Evolutionary conservation across 257 asterid genomes (phyloP), one percentile per base, ranked within the genome.

Genomic region (Solanum ahanhuiri): DNA sequence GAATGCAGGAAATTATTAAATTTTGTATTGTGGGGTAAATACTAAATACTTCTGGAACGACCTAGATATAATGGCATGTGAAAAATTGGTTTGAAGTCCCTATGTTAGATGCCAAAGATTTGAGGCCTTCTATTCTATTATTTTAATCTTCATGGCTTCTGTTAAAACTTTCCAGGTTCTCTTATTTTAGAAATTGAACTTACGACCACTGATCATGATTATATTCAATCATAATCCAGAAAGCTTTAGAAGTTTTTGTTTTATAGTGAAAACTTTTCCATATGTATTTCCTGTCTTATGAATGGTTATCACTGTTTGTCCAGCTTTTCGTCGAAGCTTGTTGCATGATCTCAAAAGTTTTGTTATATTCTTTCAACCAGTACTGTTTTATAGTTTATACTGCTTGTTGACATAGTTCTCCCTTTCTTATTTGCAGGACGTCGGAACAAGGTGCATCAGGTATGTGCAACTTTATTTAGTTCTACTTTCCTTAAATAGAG

Each of bases 391-490:
- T 76, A 41, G 58, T n/a, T 76, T 76, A 5, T 76, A 23, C 60
- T 76, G 83, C 63, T 41, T 43, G 70, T 72, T 92, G 88, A 92
- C 88, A 37, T 48, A 31, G 39, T 75, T 81, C 86, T 90, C 86
- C 57, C 51, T 90, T 85, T 85, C 69, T 45, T 88, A 17, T 85
- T 14, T 89, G 93, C 98, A 97, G 98, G 94, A 87, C 96, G 34
- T 92, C 98, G 7, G 98, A 93, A 64, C 96, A 91, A 90, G 93
- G 96, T 69, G 83, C 91, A 89, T 93, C 98, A 57, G 95, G 99
- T 95, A 91, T 58, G 86, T 89, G 85, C 70, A 85, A 48, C 79
- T 81, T 75, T 81, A 51, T 67, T 81, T 69, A 81, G 84, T 48
- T 45, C 12, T 77, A 28, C 83, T 12, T 79, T 30, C 60, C 6